These are phyloP conservation scores for Rhizophagus clarus DNA, from an alignment of 192 early-diverging fungal species.

Conservation along the genomic window DNA sequence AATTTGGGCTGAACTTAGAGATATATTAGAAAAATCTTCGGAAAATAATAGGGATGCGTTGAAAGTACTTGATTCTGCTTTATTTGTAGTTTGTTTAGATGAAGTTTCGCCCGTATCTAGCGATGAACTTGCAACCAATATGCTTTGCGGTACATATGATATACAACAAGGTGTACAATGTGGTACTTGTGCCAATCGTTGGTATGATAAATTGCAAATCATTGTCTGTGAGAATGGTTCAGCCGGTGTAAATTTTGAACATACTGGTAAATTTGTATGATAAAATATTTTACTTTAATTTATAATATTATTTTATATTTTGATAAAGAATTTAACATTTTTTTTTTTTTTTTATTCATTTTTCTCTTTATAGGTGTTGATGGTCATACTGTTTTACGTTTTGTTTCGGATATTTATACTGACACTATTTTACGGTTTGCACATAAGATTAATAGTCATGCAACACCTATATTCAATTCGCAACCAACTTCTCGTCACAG, in stretches of 20 bases:
- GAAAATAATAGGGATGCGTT: slow-evolving; percentile 53
- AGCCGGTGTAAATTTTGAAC: slow-evolving; percentile 91
- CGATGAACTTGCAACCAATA: slow-evolving; percentile 48
- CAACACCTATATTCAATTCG: slow-evolving; percentile 45
- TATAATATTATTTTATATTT: not conserved
- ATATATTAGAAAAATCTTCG: slow-evolving; percentile 52
- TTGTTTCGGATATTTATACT: slow-evolving; percentile 55
- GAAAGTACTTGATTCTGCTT: slow-evolving; percentile 62
- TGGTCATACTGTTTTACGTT: slow-evolving; percentile 54
- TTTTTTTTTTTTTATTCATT: not conserved
- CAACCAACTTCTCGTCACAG: not conserved
- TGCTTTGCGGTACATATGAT: slow-evolving; percentile 53
- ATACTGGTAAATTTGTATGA: slow-evolving; percentile 53
- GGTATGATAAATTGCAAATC: slow-evolving; percentile 83
- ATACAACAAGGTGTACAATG: slow-evolving; percentile 48
- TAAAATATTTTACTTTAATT: not conserved
- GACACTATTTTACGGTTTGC: slow-evolving; percentile 54
- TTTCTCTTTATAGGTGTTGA: slow-evolving; percentile 43
- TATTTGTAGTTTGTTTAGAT: slow-evolving; percentile 81
- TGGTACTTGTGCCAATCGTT: slow-evolving; percentile 70
- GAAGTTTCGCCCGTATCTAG: slow-evolving; percentile 52
- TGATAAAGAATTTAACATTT: not conserved
- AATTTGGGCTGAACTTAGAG: slow-evolving; percentile 69
- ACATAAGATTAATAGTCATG: slow-evolving; percentile 49
- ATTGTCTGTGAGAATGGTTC: slow-evolving; percentile 78